Evolutionary conservation across 306 rosid genomes (phyloP), one percentile per base, ranked within the genome.

Genomic region (Trifolium dubium): DNA sequence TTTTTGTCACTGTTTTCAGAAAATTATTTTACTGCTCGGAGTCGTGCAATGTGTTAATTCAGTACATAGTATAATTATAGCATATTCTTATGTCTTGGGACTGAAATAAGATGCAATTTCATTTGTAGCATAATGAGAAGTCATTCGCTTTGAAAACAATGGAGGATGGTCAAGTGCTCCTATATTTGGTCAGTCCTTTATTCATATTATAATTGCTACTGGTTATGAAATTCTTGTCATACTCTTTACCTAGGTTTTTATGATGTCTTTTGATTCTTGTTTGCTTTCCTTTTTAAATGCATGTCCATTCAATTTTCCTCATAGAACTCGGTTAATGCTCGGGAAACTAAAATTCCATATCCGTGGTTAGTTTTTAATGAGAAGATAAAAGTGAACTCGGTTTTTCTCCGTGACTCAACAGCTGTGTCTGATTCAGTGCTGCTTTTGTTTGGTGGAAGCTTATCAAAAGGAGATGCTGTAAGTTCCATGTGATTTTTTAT

Each of bases 151-250:
- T 95, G 80, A 95, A 95, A 84, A 88, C 99, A 19, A 90, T 95
- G 97, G 98, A 95, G 92, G 99, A 95, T 75, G 99, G 99, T 40
- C 97, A 86, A 87, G 99, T 95, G 78, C 90, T 92, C 69, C 86
- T 95, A 14, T 85, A 92, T 81, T 90, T 84, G 83, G 98, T 95
- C 73, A 82, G 93, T 72, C 30, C 67, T 30, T 78, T 75, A 46
- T 17, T 73, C 47, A 44, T 23, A 23, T 19, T 64, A 54, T 47
- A 72, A 64, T 79, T 75, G 11, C 71, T 71, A 28, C 15, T 79
- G 44, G 70, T 59, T 55, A 60, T 70, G 55, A 75, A 61, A 35
- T 12, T 65, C 44, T 79, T n/a, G 31, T 15, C 31, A 72, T 53
- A 29, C 70, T 54, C 32, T 2, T 2, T 32, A 5, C 60, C n/a